These are phyloP conservation scores for Hordeum pubiflorum DNA, from an alignment of 202 grass and related monocot genomes.

Conservation along the genomic window DNA sequence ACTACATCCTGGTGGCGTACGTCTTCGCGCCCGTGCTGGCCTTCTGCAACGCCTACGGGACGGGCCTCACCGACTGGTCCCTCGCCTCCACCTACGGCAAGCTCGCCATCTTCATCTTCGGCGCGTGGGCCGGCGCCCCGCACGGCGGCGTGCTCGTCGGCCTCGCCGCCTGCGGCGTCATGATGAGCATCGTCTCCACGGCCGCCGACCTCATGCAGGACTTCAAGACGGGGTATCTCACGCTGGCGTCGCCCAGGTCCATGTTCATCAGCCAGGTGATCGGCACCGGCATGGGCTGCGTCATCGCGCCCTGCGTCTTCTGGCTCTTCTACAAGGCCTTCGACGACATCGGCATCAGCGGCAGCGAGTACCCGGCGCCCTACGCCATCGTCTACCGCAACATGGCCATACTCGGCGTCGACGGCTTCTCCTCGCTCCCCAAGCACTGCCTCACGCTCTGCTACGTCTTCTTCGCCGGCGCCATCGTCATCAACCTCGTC, in stretches of 20 bases:
- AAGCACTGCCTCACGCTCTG: constrained; percentile 60
- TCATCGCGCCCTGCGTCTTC: constrained; percentile 60
- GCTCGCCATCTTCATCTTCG: constrained; percentile 60
- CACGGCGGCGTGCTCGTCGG: constrained; percentile 48
- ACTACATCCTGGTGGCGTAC: constrained; percentile 47
- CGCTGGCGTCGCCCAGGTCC: constrained; percentile 51
- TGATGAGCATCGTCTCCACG: constrained; percentile 59
- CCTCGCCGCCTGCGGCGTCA: constrained; percentile 60
- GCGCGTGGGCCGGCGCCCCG: constrained; percentile 42
- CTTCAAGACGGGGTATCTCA: constrained; percentile 66
- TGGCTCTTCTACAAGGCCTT: constrained; percentile 67
- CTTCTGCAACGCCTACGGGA: constrained; percentile 65
- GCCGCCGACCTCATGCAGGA: constrained; percentile 68
- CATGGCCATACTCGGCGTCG: constrained; percentile 55
- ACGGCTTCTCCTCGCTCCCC: constrained; percentile 52
- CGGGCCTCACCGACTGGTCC: constrained; percentile 55
- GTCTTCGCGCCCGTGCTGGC: constrained; percentile 45
- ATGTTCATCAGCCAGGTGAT: constrained; percentile 76
- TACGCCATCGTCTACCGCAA: constrained; percentile 50
- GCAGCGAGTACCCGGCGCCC: constrained; percentile 44
- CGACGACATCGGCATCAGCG: constrained; percentile 24
- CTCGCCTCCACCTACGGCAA: constrained; percentile 58
- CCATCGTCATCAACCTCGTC: constrained; percentile 31
- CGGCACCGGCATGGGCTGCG: constrained; percentile 56
- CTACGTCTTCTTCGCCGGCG: constrained; percentile 42